Evolutionary conservation across 1,284 basidiomycete genomes (phyloP), one percentile per base, ranked within the genome.

Genomic region (Hemileia vastatrix): DNA sequence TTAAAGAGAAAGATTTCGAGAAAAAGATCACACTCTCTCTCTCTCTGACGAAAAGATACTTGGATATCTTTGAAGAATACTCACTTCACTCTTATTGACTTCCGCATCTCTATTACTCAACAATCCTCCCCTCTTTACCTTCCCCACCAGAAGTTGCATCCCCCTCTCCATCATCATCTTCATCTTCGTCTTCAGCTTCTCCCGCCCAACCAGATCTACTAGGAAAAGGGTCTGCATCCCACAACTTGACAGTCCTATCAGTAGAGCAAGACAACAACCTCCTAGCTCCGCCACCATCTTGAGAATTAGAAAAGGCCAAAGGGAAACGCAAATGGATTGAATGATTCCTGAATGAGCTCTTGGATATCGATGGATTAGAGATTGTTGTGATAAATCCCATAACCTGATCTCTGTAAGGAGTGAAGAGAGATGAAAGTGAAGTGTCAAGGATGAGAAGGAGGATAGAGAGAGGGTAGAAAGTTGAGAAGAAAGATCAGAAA

Each of bases 281-380:
- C 56, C 86, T 81, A 32, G 81, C 77, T 56, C 85, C 81, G 44
- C 67, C 64, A 6, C 47, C 57, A 23, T 65, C 59, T 33, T 61
- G n/a, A n/a, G n/a, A n/a, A n/a, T n/a, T n/a, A n/a, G 63, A 6
- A 68, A 68, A 66, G 64, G 74, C 50, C 81, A 82, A 69, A 84
- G 92, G 73, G 83, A 86, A 43, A 92, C 76, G 1, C 90, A 91
- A 8, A 91, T 87, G 2, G n/a, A n/a, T n/a, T n/a, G n/a, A n/a
- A 95, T 85, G 79, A 94, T 95, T 59, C 90, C 90, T 72, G 87
- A 85, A 77, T 97, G 94, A 0, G 91, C 93, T 53, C 83, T 81
- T 2, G 86, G 84, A 54, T 92, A 80, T 64, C 83, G 84, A 63
- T 86, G 77, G n/a, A 87, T 71, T 54, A 85, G 82, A 52, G 81